A percentile compares a stretch with the other conserved stretches of the same genome.
Evolutionary conservation across 73 alveolate species (phyloP).

Genomic region (Tetrahymena borealis): DNA sequence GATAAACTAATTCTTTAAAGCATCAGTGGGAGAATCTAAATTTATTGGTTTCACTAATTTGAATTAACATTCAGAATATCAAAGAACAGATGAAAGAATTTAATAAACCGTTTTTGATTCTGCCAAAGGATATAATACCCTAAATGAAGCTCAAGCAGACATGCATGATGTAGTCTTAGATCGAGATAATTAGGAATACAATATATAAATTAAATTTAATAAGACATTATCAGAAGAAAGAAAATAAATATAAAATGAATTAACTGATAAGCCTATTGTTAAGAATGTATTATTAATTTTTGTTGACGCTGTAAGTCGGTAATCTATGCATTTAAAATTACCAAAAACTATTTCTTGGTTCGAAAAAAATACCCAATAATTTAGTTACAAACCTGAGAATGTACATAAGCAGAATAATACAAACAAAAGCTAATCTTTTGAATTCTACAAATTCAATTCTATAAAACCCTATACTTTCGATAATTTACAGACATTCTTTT

Average conservation of each 20-base stretch:
- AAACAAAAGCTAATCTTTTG: constrained; percentile 36
- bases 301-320: constrained; percentile 57
- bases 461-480: constrained; percentile 54
- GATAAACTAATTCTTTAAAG: not conserved
- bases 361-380: not conserved
- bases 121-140: constrained; percentile 8
- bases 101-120: not conserved
- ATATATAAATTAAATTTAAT: constrained; percentile 19
- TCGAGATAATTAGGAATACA: not conserved
- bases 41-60: constrained; percentile 20
- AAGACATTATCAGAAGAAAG: constrained; percentile 47
- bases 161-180: constrained; percentile 29
- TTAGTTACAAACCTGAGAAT: not conserved
- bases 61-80: not conserved
- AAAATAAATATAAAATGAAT: constrained; percentile 11
- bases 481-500: constrained; percentile 58
- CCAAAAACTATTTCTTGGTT: constrained; percentile 53
- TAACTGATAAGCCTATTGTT: not conserved
- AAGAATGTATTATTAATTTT: constrained; percentile 52
- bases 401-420: not conserved
- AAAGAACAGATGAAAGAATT: constrained; percentile 8
- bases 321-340: constrained; percentile 37
- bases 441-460: constrained; percentile 61
- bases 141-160: constrained; percentile 9
- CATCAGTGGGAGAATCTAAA: not conserved